These are phyloP conservation scores for Phoma herbarum DNA, from an alignment of 2,329 filamentous ascomycete species.

Conservation along the genomic window DNA sequence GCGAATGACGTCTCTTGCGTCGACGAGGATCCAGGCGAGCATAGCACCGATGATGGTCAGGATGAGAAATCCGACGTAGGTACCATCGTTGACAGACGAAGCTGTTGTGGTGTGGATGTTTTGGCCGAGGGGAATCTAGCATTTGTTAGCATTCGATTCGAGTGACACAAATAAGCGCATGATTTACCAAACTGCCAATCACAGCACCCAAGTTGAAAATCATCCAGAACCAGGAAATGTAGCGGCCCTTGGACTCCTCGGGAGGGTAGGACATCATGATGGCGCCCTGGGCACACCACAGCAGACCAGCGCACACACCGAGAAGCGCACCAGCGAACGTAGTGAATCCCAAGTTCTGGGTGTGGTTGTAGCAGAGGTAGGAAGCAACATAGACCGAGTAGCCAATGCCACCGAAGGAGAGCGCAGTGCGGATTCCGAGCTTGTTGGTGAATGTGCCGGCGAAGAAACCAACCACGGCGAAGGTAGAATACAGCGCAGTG, in stretches of 20 bases:
- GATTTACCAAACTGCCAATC: conserved; percentile 74
- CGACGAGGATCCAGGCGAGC: conserved; percentile 73
- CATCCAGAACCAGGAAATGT: conserved; percentile 92
- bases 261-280: conserved; percentile 91
- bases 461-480: conserved; percentile 71
- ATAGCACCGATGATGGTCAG: conserved; percentile 77
- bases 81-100: conserved; percentile 72
- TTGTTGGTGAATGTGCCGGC: conserved; percentile 79
- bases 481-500: conserved; percentile 76
- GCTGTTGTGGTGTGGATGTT: conserved; percentile 68
- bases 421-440: conserved; percentile 72
- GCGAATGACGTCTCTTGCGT: conserved; percentile 77
- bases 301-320: conserved; percentile 78
- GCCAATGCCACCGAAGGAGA: conserved; percentile 77
- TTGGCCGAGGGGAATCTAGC: conserved; percentile 74
- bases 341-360: conserved; percentile 72
- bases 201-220: conserved; percentile 94
- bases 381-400: conserved; percentile 78
- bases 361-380: conserved; percentile 77
- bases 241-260: conserved; percentile 83
- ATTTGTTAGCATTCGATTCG: conserved; percentile 21
- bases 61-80: conserved; percentile 89
- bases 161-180: conserved; percentile 48
- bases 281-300: conserved; percentile 84
- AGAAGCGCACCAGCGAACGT: conserved; percentile 80